These are phyloP conservation scores for Botrytis byssoidea DNA, from an alignment of 2,329 filamentous ascomycete species.

Conservation along the genomic window DNA sequence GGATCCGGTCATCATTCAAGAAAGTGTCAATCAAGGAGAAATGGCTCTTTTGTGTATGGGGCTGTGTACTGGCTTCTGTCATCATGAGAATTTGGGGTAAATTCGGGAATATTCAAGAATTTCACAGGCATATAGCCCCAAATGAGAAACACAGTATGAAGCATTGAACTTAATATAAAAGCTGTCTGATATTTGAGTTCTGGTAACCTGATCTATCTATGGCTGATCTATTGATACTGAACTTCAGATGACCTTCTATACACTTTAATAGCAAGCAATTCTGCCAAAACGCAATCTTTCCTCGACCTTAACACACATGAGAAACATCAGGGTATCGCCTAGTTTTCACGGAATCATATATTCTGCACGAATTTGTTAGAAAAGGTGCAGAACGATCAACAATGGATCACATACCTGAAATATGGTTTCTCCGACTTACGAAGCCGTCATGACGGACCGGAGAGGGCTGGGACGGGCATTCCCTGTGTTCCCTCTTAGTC, in stretches of 20 bases:
- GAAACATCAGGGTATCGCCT: slow-evolving; percentile 21
- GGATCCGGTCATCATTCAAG: slow-evolving; percentile 8
- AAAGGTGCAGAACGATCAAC: background rate
- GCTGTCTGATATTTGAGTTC: slow-evolving; percentile 19
- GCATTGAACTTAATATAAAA: slow-evolving; percentile 1
- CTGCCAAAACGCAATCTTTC: slow-evolving; percentile 21
- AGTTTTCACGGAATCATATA: slow-evolving; percentile 19
- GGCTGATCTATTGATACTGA: slow-evolving; percentile 10
- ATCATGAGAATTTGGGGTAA: background rate
- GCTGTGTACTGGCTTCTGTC: background rate
- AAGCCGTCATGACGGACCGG: slow-evolving; percentile 62
- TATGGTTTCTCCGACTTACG: slow-evolving; percentile 37
- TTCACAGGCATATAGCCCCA: background rate
- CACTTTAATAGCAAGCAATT: slow-evolving; percentile 18
- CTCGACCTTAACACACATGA: slow-evolving; percentile 20
- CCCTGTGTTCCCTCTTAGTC: slow-evolving; percentile 46
- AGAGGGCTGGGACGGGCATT: slow-evolving; percentile 59
- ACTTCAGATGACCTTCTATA: slow-evolving; percentile 16
- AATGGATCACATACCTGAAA: slow-evolving; percentile 16
- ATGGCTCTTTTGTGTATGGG: background rate
- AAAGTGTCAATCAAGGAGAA: background rate
- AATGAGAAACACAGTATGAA: background rate
- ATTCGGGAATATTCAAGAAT: background rate
- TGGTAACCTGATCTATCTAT: slow-evolving; percentile 7
- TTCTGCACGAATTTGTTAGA: slow-evolving; percentile 11